Conservation (phyloP, 2,329 filamentous ascomycete species). For the Daldinia sp. region DNA sequence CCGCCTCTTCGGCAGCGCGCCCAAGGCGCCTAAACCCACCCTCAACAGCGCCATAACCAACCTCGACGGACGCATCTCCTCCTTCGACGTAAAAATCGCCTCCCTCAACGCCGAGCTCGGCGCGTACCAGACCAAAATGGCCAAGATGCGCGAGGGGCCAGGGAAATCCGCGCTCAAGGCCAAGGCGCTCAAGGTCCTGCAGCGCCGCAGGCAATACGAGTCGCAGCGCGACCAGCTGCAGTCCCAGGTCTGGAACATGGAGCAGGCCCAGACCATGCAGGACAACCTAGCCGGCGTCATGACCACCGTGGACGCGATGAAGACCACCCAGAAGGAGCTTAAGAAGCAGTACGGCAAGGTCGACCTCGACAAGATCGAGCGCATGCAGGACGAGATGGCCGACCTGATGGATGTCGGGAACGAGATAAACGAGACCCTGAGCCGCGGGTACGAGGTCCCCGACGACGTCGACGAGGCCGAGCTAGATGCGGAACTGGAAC, state of each 20-base stretch:
- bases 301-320: conserved; percentile 97
- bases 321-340: conserved; percentile 93
- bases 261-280: conserved; percentile 97
- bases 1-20: conserved; percentile 90
- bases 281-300: conserved; percentile 98
- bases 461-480: conserved; percentile 98
- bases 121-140: conserved; percentile 85
- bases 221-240: conserved; percentile 92
- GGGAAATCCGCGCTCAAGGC: conserved; percentile 92
- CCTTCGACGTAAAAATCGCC: conserved; percentile 93
- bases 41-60: conserved; percentile 76
- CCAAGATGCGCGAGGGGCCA: conserved; percentile 94
- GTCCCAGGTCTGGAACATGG: conserved; percentile 98
- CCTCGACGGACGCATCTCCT: conserved; percentile 71
- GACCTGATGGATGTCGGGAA: conserved; percentile 97
- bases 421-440: conserved; percentile 95
- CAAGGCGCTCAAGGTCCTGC: conserved; percentile 92
- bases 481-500: conserved; percentile 94
- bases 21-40: conserved; percentile 85
- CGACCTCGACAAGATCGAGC: conserved; percentile 96
- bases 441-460: conserved; percentile 89
- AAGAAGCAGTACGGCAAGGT: conserved; percentile 96
- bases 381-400: conserved; percentile 98
- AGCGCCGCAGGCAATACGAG: conserved; percentile 94
- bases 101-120: conserved; percentile 89